phyloP scores from a whole-genome alignment of 2,329 filamentous ascomycete genomes.

The Aureobasidium zeae region DNA sequence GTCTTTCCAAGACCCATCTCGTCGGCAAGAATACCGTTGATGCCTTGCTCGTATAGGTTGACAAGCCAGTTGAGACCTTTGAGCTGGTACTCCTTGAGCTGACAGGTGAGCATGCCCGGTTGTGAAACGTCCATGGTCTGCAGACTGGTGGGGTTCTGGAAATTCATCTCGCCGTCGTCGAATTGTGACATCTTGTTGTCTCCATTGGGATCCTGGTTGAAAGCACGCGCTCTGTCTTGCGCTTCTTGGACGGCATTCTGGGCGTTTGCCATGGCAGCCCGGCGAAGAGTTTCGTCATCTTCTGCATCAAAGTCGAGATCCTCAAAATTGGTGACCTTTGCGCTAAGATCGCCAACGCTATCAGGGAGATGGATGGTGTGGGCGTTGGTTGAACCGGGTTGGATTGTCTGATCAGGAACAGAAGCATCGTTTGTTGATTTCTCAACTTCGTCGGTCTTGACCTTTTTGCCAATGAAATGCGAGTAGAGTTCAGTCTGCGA shows the following conservation, averaged over 20 bases:
- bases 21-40: slow-evolving; percentile 97
- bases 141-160: slow-evolving; percentile 93
- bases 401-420: slow-evolving; percentile 42
- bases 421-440: slow-evolving; percentile 73
- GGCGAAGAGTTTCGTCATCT: slow-evolving; percentile 70
- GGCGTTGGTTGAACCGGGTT: slow-evolving; percentile 30
- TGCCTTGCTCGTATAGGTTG: slow-evolving; percentile 97
- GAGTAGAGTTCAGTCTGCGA: slow-evolving; percentile 98
- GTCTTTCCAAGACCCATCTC: slow-evolving; percentile 99
- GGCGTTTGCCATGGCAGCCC: slow-evolving; percentile 88
- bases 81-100: slow-evolving; percentile 96
- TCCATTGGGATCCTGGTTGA: slow-evolving; percentile 55
- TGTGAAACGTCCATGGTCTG: slow-evolving; percentile 92
- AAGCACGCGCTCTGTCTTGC: slow-evolving; percentile 82
- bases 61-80: slow-evolving; percentile 99
- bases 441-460: slow-evolving; percentile 94
- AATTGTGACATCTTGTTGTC: slow-evolving; percentile 61
- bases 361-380: slow-evolving; percentile 41
- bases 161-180: slow-evolving; percentile 97
- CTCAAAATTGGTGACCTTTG: slow-evolving; percentile 86
- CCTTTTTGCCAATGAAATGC: slow-evolving; percentile 98
- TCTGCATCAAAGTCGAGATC: slow-evolving; percentile 93
- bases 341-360: slow-evolving; percentile 41
- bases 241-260: slow-evolving; percentile 93
- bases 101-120: slow-evolving; percentile 83